Evolutionary conservation across 345 rosid genomes (phyloP).

Genomic region (Citrus medica): DNA sequence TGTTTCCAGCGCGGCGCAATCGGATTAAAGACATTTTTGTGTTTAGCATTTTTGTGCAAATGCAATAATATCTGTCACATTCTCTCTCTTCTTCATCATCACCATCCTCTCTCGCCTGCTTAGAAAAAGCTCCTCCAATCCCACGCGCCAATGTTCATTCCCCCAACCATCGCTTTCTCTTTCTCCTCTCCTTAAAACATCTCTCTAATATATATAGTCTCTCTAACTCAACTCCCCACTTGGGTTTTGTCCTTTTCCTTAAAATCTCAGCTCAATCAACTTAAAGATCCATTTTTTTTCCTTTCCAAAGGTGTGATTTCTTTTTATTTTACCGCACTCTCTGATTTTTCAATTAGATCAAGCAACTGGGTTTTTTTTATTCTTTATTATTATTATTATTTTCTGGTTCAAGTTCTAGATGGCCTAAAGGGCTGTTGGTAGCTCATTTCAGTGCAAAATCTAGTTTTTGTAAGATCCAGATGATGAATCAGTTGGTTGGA

Average conservation of each 20-base stretch:
- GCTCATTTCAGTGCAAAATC: background rate
- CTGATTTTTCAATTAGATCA: slow-evolving; percentile 1
- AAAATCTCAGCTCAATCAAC: background rate
- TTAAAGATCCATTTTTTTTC: slow-evolving; percentile 19
- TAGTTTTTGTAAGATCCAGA: background rate
- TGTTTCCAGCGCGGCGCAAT: slow-evolving; percentile 3
- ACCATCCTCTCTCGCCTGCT: background rate
- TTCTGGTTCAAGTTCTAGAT: slow-evolving; percentile 2
- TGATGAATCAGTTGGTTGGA: background rate
- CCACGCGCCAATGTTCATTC: background rate
- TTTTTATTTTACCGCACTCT: background rate
- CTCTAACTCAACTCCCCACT: background rate
- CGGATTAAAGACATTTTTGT: background rate
- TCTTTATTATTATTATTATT: background rate
- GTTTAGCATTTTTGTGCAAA: background rate
- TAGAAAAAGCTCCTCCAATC: background rate
- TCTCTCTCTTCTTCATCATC: slow-evolving; percentile 10
- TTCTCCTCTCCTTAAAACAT: background rate
- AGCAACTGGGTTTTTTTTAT: background rate
- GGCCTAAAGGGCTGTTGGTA: background rate
- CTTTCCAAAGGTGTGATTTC: slow-evolving; percentile 21
- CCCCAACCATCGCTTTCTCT: background rate
- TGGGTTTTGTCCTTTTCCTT: background rate
- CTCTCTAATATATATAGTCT: background rate
- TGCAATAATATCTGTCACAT: background rate